Evolutionary conservation across 2,329 filamentous ascomycete genomes (phyloP), one percentile per base, ranked within the genome.

Genomic region (Fusarium falciforme): DNA sequence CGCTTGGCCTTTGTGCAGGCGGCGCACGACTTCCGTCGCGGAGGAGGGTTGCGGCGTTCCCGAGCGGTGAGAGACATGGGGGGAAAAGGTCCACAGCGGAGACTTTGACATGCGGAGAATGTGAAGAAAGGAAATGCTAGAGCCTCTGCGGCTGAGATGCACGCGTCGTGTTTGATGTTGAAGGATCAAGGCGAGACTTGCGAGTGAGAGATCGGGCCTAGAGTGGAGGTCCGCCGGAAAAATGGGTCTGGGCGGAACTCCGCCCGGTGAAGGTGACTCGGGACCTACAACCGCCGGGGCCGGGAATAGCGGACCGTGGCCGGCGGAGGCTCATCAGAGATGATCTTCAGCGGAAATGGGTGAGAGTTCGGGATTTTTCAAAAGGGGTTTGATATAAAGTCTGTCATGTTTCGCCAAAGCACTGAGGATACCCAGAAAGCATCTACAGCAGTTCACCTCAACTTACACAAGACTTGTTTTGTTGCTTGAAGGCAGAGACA

Each of bases 1-100:
- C 89, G 85, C 78, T 91, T 91, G 27, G 89, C 85, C 74, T 85
- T 86, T 57, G 86, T 89, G 80, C 89, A 91, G 29, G 86, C 85
- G 5, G 84, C 81, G 75, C 89, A 91, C 5, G 89, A 88, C 79
- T 89, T 91, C 55, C 88, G 87, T 65, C 85, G 80, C 6, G 84
- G 84, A 52, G 83, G 87, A 36, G 85, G 86, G 79, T 86, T 87
- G 29, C 71, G 80, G 62, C 82, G 82, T 77, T 86, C 85, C 38
- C 76, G 73, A 11, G 78, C 67, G 31, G 80, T 79, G 20, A 80
- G 74, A 1, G 80, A 81, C 79, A 81, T 80, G 16, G 40, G 52
- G 38, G 52, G 38, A 29, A 6, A 6, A 54, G 25, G 10, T 55
- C 16, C 36, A 33, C 52, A 31, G 25, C 16, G 40, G 11, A 38